phyloP scores from a whole-genome alignment of 1,284 basidiomycete species.

The Bondarzewia mesenterica region DNA sequence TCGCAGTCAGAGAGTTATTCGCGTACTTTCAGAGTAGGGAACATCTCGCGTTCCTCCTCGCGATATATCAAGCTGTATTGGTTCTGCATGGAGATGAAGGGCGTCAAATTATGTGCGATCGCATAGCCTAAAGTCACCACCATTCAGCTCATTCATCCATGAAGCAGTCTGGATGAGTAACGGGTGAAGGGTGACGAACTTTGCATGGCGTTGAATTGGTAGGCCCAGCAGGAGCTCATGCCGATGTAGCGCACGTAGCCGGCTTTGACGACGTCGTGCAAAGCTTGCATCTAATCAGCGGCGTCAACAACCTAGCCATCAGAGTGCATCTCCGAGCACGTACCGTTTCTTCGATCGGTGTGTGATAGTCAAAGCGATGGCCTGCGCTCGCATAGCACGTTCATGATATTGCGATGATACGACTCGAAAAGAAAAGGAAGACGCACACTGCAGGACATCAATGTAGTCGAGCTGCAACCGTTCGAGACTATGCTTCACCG shows the following conservation, averaged over 20 bases:
- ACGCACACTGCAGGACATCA: constrained; percentile 26
- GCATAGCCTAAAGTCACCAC: constrained; percentile 6
- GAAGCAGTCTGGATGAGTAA: constrained; percentile 24
- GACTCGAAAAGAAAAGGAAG: background rate
- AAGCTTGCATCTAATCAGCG: constrained; percentile 25
- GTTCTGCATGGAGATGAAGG: constrained; percentile 11
- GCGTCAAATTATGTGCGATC: constrained; percentile 6
- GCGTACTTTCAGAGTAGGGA: constrained; percentile 7
- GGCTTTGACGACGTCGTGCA: constrained; percentile 26
- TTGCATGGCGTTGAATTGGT: constrained; percentile 31
- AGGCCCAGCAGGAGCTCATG: constrained; percentile 27
- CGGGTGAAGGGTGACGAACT: constrained; percentile 7
- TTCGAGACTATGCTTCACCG: constrained; percentile 24
- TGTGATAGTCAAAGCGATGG: constrained; percentile 28
- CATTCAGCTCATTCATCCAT: constrained; percentile 17
- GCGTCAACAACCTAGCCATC: background rate
- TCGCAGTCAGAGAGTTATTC: background rate
- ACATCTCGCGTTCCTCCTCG: constrained; percentile 11
- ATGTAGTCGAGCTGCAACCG: constrained; percentile 28
- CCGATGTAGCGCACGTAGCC: constrained; percentile 35
- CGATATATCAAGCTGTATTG: constrained; percentile 8
- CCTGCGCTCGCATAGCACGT: constrained; percentile 1
- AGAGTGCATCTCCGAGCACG: background rate
- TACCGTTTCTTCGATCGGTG: constrained; percentile 31
- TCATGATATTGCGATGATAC: background rate